phyloP scores from a whole-genome alignment of 306 rosid genomes.

The Potentilla sterilis region DNA sequence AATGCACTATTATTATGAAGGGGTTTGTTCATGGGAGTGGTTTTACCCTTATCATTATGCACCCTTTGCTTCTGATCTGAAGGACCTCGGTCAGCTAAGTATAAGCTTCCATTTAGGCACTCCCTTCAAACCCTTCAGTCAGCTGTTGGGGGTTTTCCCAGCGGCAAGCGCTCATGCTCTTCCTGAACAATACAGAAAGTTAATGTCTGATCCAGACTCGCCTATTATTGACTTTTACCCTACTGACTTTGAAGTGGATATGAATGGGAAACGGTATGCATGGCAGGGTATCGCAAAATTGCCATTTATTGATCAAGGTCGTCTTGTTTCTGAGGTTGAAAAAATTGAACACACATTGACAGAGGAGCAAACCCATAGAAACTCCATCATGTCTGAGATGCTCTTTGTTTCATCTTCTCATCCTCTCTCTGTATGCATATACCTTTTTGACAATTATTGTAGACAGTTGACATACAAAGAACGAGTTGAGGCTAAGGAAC shows the following conservation, averaged over 20 bases:
- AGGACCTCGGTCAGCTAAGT: constrained; percentile 63
- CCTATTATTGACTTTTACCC: constrained; percentile 94
- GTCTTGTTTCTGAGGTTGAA: constrained; percentile 81
- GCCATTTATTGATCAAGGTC: constrained; percentile 90
- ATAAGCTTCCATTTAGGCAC: constrained; percentile 68
- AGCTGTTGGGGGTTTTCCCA: constrained; percentile 94
- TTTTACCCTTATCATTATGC: constrained; percentile 98
- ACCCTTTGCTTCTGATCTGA: constrained; percentile 95
- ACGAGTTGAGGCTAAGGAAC: constrained; percentile 61
- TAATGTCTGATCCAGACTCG: constrained; percentile 77
- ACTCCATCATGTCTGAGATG: constrained; percentile 74
- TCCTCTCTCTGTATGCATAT: constrained; percentile 92
- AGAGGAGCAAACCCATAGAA: constrained; percentile 67
- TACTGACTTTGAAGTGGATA: constrained; percentile 87
- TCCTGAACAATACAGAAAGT: constrained; percentile 75
- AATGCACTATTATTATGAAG: constrained; percentile 96
- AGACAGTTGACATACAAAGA: constrained; percentile 62
- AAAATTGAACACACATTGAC: constrained; percentile 69
- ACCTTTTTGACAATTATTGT: constrained; percentile 73
- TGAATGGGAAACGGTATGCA: constrained; percentile 86
- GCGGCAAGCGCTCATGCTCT: constrained; percentile 97
- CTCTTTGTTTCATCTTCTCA: constrained; percentile 87
- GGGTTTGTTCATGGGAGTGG: constrained; percentile 99
- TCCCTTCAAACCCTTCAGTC: constrained; percentile 94
- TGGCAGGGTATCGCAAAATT: constrained; percentile 87